A percentile compares a stretch with the other conserved stretches of the same genome.
These are phyloP conservation scores for Hypholoma sublateritium DNA, from an alignment of 768 basidiomycete genomes.

Conservation along the genomic window DNA sequence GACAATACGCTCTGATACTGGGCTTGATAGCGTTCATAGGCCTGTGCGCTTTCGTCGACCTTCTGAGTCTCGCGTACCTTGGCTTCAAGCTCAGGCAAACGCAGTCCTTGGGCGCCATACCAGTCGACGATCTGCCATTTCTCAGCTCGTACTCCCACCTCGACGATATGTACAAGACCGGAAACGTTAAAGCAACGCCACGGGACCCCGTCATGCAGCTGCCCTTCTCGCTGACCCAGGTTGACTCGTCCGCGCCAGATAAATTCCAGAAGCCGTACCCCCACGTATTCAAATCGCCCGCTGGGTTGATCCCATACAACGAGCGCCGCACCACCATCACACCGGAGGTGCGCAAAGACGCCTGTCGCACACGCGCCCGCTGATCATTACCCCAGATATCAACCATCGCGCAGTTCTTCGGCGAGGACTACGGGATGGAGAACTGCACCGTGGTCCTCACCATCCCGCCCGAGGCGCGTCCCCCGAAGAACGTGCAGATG, in stretches of 20 bases:
- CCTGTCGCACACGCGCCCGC: not conserved
- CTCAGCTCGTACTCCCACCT: not conserved
- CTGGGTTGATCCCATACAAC: not conserved
- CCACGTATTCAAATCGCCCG: not conserved
- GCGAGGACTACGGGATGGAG: not conserved
- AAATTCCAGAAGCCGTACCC: not conserved
- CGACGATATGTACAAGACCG: not conserved
- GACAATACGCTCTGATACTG: too few species aligned
- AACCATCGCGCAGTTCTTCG: not conserved
- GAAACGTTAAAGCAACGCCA: not conserved
- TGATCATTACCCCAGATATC: not conserved
- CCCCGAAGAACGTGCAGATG: not conserved
- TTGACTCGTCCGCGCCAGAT: not conserved
- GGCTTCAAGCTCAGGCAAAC: too few species aligned
- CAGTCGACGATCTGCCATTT: not conserved
- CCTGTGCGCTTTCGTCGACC: too few species aligned
- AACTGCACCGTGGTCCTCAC: not conserved
- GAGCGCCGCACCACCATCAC: not conserved
- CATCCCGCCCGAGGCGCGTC: not conserved
- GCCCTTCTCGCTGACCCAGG: not conserved
- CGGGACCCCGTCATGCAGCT: not conserved
- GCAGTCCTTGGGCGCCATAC: too few species aligned
- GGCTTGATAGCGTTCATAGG: too few species aligned
- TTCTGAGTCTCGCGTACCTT: too few species aligned
- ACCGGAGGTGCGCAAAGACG: not conserved